Base-by-base conservation (phyloP, 345 rosid species). In the Zanthoxylum bungeanum region DNA sequence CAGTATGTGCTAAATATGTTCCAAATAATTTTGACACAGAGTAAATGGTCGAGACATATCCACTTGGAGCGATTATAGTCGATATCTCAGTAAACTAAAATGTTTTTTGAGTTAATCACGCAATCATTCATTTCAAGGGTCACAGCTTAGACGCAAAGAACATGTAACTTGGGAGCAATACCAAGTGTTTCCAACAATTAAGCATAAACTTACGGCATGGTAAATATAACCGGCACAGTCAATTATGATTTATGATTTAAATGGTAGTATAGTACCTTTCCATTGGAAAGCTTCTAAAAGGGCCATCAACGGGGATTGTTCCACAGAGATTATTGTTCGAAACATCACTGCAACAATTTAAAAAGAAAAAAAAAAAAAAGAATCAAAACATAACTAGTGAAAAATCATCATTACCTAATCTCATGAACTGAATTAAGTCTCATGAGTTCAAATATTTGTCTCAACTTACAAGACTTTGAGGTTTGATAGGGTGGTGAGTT, bases 221-320 rank as follows among this genome's bases (percentile, higher is more conserved):
- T n/a, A n/a, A n/a, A n/a, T n/a, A n/a, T n/a, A n/a, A n/a, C n/a
- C n/a, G n/a, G n/a, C n/a, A n/a, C n/a, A n/a, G n/a, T n/a, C n/a
- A n/a, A n/a, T n/a, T n/a, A n/a, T n/a, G n/a, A n/a, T 33, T 37
- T n/a, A n/a, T n/a, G n/a, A n/a, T n/a, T 22, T 30, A 12, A 60
- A 51, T 9, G 34, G 60, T 27, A 63, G 22, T n/a, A 52, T 25
- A 37, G 14, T 78, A 89, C 91, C 93, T 87, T 64, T 78, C 83
- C 82, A 87, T 71, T 1, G 87, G 81, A 75, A 87, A 89, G 69
- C 74, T 87, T 25, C 73, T 9, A 25, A 89, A 89, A 34, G 93
- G 91, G 31, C 93, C 93, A 74, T 87, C 91, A 10, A 85, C 90
- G 1, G 93, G 93, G 69, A 87, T 82, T 33, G 93, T 89, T 73